phyloP scores from a whole-genome alignment of 495 filamentous ascomycete species.

The Lineolata rhizophorae region DNA sequence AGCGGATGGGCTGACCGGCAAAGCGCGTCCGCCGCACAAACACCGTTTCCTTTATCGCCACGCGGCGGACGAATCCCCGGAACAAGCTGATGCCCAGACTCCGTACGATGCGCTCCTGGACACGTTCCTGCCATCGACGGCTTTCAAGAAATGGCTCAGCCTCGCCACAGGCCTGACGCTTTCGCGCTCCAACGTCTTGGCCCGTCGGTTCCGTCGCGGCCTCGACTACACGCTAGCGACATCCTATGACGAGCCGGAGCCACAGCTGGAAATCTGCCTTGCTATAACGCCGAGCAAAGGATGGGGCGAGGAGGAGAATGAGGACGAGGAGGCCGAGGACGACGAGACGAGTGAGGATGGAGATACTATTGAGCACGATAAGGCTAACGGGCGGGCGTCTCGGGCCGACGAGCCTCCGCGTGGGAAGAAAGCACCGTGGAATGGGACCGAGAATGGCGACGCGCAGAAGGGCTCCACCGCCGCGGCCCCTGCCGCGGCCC shows the following conservation, averaged over 20 bases:
- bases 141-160: constrained; percentile 80
- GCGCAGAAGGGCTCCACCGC: no score
- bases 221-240: constrained; percentile 86
- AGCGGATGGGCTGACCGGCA: no score
- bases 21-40: constrained; percentile 84
- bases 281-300: constrained; percentile 60
- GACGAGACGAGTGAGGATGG: constrained; percentile 10
- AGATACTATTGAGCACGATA: no score
- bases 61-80: background rate
- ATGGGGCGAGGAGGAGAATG: constrained; percentile 49
- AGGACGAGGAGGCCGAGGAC: constrained; percentile 8
- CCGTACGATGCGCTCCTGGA: constrained; percentile 59
- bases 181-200: constrained; percentile 39
- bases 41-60: constrained; percentile 77
- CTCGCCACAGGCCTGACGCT: constrained; percentile 51
- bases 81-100: constrained; percentile 4
- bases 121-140: constrained; percentile 54
- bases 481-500: background rate
- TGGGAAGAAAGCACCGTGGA: constrained; percentile 1
- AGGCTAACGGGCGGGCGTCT: constrained; percentile 5
- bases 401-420: constrained; percentile 3
- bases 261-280: constrained; percentile 71
- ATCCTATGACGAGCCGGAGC: constrained; percentile 48
- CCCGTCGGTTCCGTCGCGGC: constrained; percentile 66
- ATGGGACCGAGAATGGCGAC: constrained; percentile 1